A percentile compares a stretch with the other conserved stretches of the same genome.
Evolutionary conservation across 495 filamentous ascomycete species (phyloP).

Genomic region (Trichoderma virens): DNA sequence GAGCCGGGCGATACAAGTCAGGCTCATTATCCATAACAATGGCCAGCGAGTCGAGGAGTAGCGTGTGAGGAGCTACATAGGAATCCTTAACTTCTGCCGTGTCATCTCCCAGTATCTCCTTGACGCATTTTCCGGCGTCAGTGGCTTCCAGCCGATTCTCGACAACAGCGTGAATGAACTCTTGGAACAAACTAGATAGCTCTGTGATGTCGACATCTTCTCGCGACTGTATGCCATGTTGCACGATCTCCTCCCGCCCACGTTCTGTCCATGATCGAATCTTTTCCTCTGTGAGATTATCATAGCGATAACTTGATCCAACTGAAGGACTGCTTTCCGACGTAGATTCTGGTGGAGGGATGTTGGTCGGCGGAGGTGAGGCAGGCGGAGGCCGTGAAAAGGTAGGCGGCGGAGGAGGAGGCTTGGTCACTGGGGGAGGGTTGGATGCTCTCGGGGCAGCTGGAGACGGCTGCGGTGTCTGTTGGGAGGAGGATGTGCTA

Average conservation of each 20-base stretch:
- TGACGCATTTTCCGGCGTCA: slow-evolving; percentile 65
- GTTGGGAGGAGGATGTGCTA: slow-evolving; percentile 14
- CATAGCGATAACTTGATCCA: slow-evolving; percentile 38
- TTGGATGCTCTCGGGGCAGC: slow-evolving; percentile 35
- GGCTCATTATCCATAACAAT: slow-evolving; percentile 66
- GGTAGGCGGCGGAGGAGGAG: background rate
- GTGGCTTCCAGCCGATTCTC: slow-evolving; percentile 56
- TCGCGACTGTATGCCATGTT: slow-evolving; percentile 47
- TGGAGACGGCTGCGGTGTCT: slow-evolving; percentile 27
- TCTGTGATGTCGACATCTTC: slow-evolving; percentile 56
- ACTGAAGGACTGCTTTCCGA: slow-evolving; percentile 18
- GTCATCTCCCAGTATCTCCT: slow-evolving; percentile 61
- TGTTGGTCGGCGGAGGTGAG: slow-evolving; percentile 19
- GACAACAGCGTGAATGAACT: slow-evolving; percentile 65
- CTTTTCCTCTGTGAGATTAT: slow-evolving; percentile 40
- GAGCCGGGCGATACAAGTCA: slow-evolving; percentile 26
- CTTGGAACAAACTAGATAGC: slow-evolving; percentile 71
- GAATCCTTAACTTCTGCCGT: slow-evolving; percentile 30
- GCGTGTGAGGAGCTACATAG: slow-evolving; percentile 51
- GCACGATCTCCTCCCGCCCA: slow-evolving; percentile 44
- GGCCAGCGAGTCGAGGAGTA: slow-evolving; percentile 78
- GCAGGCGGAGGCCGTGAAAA: slow-evolving; percentile 11
- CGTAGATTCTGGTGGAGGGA: slow-evolving; percentile 16
- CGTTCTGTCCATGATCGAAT: slow-evolving; percentile 36
- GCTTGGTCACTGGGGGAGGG: slow-evolving; percentile 28